Conservation (phyloP, 2,329 filamentous ascomycete species). For the Zalaria sp. region DNA sequence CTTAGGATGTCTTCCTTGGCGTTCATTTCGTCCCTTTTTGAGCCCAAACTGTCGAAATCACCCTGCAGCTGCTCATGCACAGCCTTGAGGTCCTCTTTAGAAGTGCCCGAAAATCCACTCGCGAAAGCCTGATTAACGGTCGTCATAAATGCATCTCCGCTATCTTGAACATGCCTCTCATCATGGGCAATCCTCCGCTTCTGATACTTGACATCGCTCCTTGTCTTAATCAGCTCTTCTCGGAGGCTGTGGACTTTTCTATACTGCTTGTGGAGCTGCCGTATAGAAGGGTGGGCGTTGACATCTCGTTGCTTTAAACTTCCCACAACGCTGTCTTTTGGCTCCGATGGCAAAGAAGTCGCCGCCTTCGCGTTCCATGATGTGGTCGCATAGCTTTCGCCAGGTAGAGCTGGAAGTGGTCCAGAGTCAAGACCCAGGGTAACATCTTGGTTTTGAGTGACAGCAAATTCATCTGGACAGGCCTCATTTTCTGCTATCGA, state of each 20-base stretch:
- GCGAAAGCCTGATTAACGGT: background rate
- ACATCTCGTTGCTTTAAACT: too few relatives aligned
- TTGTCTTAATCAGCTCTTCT: background rate
- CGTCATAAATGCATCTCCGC: background rate
- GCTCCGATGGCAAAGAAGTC: too few relatives aligned
- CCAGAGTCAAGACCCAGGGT: too few relatives aligned
- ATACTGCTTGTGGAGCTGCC: background rate
- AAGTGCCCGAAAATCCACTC: background rate
- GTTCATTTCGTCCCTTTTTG: background rate
- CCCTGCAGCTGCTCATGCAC: background rate
- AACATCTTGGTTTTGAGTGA: too few relatives aligned
- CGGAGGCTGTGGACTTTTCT: background rate
- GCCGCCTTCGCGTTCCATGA: too few relatives aligned
- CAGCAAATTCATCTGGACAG: too few relatives aligned
- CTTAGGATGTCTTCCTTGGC: background rate
- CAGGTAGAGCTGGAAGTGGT: too few relatives aligned
- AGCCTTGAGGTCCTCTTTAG: background rate
- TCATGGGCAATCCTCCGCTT: background rate
- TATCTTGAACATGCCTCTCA: background rate
- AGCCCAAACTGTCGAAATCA: background rate
- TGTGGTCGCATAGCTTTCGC: too few relatives aligned
- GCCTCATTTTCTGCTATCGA: too few relatives aligned
- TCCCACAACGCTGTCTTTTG: too few relatives aligned
- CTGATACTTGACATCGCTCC: background rate
- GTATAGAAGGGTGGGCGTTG: too few relatives aligned